Percentiles rank a stretch among this genome's conserved stretches.
These are phyloP conservation scores for Marasmius oreades DNA, from an alignment of 1,284 basidiomycete genomes.

Conservation along the genomic window DNA sequence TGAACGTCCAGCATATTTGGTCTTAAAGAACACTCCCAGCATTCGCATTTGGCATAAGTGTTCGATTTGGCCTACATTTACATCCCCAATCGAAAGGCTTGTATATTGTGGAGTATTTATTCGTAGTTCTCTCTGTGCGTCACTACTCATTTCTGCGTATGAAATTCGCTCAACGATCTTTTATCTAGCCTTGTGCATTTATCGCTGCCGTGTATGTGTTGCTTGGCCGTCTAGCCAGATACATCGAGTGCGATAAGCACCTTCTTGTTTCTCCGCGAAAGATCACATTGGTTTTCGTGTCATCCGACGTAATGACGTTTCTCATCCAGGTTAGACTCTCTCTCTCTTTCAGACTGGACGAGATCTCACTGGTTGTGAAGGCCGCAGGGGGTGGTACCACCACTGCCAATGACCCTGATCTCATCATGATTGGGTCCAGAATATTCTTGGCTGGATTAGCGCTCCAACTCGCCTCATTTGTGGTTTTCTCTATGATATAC, in stretches of 20 bases:
- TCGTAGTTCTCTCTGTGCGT: constrained; percentile 62
- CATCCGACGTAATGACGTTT: constrained; percentile 66
- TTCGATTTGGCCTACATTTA: constrained; percentile 45
- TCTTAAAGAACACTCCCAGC: constrained; percentile 25
- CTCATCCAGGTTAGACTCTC: constrained; percentile 48
- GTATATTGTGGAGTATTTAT: constrained; percentile 59
- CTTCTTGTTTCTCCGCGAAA: constrained; percentile 51
- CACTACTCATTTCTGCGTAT: constrained; percentile 9
- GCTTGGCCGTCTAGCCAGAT: constrained; percentile 55
- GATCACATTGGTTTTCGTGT: constrained; percentile 51
- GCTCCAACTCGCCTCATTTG: constrained; percentile 62
- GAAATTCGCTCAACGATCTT: not conserved
- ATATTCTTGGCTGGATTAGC: constrained; percentile 64
- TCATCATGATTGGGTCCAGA: constrained; percentile 24
- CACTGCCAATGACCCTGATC: constrained; percentile 29
- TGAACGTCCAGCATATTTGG: not conserved
- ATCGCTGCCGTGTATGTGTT: constrained; percentile 72
- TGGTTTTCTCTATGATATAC: constrained; percentile 57
- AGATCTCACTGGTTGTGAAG: constrained; percentile 28
- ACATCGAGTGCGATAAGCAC: constrained; percentile 47
- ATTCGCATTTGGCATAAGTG: constrained; percentile 49
- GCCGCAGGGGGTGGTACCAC: constrained; percentile 40
- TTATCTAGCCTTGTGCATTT: constrained; percentile 66
- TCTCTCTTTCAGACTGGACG: not conserved
- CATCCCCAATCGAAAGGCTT: constrained; percentile 43